Base-by-base conservation (phyloP, 2,329 filamentous ascomycete genomes). In the Cucurbitaria berberidis region DNA sequence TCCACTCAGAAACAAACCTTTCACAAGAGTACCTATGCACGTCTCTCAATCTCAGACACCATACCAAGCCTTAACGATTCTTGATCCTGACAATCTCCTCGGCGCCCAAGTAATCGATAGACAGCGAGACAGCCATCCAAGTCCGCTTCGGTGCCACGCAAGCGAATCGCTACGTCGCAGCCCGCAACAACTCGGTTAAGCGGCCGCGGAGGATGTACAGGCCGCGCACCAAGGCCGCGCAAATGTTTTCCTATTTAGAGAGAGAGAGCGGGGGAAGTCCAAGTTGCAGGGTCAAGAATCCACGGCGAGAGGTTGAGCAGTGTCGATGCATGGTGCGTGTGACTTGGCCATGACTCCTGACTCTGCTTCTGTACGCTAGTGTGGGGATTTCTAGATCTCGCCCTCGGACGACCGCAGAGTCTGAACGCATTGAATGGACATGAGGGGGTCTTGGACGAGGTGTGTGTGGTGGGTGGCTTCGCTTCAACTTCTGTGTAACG, bases 121-220 rank as follows among this genome's bases (percentile, higher is more conserved):
- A 32, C 38, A 26, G 70, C 68, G 30, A 60, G 52, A 40, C 54
- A 59, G 16, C 47, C 30, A 30, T 63, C 57, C 26, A 63, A 63
- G 19, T 58, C 48, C 3, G 51, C 51, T 34, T 60, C 60, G 1
- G 55, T 63, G 30, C n/a, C 83, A 9, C 83, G 83, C 82, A 85
- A 84, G 76, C 83, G 84, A 51, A 85, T 76, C 18, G 83, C 83
- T 19, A 85, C 83, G 13, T 83, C 82, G 67, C 85, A 86, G 1
- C 83, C 83, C 61, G 83, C 66, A 86, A 66, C 66, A 85, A 84
- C 75, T 86, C 83, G 27, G 82, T 86, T 65, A 85, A 89, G 53
- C 88, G 88, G 10, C 85, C 73, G 9, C 90, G 90, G 73, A 93
- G 77, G 66, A 93, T 91, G 78, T 93, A 90, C 70, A 93, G 78